Conservation (phyloP, 2,329 filamentous ascomycete species). For the Fusarium lyarnte region DNA sequence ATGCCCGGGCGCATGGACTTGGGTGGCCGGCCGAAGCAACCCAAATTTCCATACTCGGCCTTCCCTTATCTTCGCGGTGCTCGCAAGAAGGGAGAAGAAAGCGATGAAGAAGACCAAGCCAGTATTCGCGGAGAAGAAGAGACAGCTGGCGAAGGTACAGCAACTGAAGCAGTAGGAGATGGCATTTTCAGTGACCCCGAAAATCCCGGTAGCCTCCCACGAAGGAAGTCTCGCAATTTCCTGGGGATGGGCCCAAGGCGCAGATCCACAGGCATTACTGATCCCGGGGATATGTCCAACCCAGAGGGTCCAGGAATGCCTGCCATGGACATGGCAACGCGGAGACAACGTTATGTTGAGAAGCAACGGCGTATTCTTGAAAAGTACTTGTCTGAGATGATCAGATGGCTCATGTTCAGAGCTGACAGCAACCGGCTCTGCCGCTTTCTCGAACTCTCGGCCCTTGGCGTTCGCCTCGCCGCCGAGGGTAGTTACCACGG, state of each 20-base stretch:
- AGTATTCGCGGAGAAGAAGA: slow-evolving; percentile 54
- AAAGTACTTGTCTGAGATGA: slow-evolving; percentile 91
- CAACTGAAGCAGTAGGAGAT: slow-evolving; percentile 72
- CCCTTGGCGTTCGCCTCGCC: slow-evolving; percentile 89
- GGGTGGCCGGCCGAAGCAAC: slow-evolving; percentile 79
- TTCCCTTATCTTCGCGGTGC: slow-evolving; percentile 90
- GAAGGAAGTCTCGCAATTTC: slow-evolving; percentile 64
- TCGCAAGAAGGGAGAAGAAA: slow-evolving; percentile 80
- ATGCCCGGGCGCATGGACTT: slow-evolving; percentile 73
- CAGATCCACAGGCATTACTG: slow-evolving; percentile 61
- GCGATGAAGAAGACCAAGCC: slow-evolving; percentile 74
- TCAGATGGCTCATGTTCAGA: slow-evolving; percentile 95
- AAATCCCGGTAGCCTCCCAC: slow-evolving; percentile 45
- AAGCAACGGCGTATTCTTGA: slow-evolving; percentile 87
- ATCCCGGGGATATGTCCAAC: slow-evolving; percentile 57
- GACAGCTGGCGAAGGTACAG: slow-evolving; percentile 63
- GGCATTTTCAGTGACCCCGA: slow-evolving; percentile 50
- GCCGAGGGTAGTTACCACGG: slow-evolving; percentile 97
- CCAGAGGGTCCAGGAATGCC: slow-evolving; percentile 55
- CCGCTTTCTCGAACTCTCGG: slow-evolving; percentile 94
- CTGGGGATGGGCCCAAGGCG: slow-evolving; percentile 59
- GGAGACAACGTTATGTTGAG: slow-evolving; percentile 74
- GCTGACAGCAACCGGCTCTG: slow-evolving; percentile 95
- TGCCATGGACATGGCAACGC: slow-evolving; percentile 57
- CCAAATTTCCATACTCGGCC: slow-evolving; percentile 87